Evolutionary conservation across 2,329 filamentous ascomycete genomes (phyloP).

Genomic region (Ophiocordyceps camponoti-leonardi): DNA sequence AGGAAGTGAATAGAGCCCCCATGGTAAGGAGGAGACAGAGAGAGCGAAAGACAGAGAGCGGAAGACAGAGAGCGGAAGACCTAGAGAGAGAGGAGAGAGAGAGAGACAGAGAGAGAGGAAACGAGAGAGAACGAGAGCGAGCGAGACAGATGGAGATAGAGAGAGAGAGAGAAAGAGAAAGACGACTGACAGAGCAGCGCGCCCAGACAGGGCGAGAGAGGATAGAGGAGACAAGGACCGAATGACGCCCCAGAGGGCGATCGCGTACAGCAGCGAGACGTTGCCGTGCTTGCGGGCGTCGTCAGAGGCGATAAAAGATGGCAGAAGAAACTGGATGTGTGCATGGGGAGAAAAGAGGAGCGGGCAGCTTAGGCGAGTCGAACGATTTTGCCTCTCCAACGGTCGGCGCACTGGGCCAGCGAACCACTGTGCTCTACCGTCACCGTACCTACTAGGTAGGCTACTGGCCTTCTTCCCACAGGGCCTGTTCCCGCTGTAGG

Average conservation of each 20-base stretch:
- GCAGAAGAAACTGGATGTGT: constrained; percentile 19
- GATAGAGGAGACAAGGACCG: neutral
- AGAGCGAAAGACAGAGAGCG: neutral
- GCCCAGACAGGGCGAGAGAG: neutral
- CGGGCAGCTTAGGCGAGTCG: constrained; percentile 18
- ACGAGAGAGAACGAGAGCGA: neutral
- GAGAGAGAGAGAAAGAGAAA: neutral
- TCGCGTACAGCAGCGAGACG: constrained; percentile 17
- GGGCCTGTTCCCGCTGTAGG: neutral
- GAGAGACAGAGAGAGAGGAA: neutral
- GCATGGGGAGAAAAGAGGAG: constrained; percentile 26
- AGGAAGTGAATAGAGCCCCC: neutral
- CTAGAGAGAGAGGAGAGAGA: neutral
- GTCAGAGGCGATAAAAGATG: constrained; percentile 16
- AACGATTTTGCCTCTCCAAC: constrained; percentile 20
- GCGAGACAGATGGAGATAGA: neutral
- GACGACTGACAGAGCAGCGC: neutral
- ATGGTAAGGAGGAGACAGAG: neutral
- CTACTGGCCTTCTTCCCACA: neutral
- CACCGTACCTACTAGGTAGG: neutral
- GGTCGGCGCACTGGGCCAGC: constrained; percentile 4
- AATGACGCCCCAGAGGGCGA: constrained; percentile 6
- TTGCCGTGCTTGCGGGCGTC: constrained; percentile 20
- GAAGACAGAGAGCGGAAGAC: neutral
- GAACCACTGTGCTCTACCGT: neutral